Evolutionary conservation across 106 monocot genomes (phyloP).

Genomic region (Apostasia ramifera): DNA sequence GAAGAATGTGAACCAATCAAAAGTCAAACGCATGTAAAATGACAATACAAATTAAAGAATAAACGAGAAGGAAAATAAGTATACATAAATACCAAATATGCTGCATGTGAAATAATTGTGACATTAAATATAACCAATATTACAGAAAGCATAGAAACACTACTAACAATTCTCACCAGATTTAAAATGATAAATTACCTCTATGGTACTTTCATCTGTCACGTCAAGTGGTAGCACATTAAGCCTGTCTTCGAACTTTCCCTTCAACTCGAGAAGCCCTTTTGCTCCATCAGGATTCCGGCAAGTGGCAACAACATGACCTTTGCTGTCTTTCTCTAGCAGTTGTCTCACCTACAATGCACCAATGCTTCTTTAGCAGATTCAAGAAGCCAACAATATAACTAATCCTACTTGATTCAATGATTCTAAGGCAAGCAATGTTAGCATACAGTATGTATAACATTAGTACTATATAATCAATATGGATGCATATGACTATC

Average conservation of each 20-base stretch:
- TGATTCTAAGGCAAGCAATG: too few species aligned
- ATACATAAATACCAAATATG: too few species aligned
- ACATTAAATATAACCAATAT: neutral
- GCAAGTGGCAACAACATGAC: slow-evolving; percentile 79
- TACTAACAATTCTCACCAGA: neutral
- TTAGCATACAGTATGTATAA: too few species aligned
- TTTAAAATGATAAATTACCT: slow-evolving; percentile 32
- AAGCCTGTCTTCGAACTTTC: slow-evolving; percentile 42
- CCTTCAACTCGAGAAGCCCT: slow-evolving; percentile 58
- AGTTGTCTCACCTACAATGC: slow-evolving; percentile 66
- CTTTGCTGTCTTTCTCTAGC: slow-evolving; percentile 42
- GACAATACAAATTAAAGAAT: too few species aligned
- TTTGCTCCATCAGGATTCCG: slow-evolving; percentile 52
- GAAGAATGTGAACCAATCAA: neutral
- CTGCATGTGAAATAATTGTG: too few species aligned
- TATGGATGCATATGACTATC: too few species aligned
- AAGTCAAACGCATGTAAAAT: too few species aligned
- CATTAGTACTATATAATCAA: too few species aligned
- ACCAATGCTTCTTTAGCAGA: neutral
- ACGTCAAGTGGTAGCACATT: slow-evolving; percentile 56
- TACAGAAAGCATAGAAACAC: neutral
- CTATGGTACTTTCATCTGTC: slow-evolving; percentile 81
- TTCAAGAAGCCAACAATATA: too few species aligned
- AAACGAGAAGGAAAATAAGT: too few species aligned
- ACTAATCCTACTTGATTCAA: too few species aligned